Evolutionary conservation across 148 eudicot genomes (phyloP), one percentile per base, ranked within the genome.

Genomic region (Cornus suecica): DNA sequence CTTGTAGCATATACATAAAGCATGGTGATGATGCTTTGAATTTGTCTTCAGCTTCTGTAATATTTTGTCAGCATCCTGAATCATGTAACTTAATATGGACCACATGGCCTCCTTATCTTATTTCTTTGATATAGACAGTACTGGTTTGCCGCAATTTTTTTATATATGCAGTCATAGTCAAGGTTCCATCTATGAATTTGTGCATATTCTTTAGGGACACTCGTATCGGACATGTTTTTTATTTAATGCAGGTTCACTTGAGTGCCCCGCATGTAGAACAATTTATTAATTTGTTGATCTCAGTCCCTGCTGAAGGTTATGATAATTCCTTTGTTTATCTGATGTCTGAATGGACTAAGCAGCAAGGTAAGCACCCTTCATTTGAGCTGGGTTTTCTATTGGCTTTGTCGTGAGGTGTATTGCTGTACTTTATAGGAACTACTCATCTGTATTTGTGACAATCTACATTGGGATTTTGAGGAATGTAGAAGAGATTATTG

Each of bases 281-380:
- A 81, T 91, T 93, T 78, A 91, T 95, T 67, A 97, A 91, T 74
- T 77, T 95, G 82, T 77, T 95, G 85, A 84, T 91, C 66, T 78
- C 89, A 67, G 76, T 92, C 78, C 97, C 94, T 32, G 86, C 88
- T 41, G 91, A 88, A 73, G 91, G 90, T 75, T 77, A 88, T 81
- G 73, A 66, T 24, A 93, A 90, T 77, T 82, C 97, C 13, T 91
- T 95, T 83, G 83, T 81, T 70, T 95, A 91, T 85, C 67, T 92
- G 77, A 95, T 91, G 93, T 87, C 88, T 45, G 97, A 91, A 83
- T 95, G 99, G 99, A 86, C 92, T 60, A 84, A 81, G 84, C 97
- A 84, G 70, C 99, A 95, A 88, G 97, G 99, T 88, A 71, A 83
- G 86, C 74, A 48, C 45, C 24, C 58, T 66, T 54, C 32, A 45